Evolutionary conservation across 2,329 filamentous ascomycete genomes (phyloP), one percentile per base, ranked within the genome.

Genomic region (Fusarium nanum): DNA sequence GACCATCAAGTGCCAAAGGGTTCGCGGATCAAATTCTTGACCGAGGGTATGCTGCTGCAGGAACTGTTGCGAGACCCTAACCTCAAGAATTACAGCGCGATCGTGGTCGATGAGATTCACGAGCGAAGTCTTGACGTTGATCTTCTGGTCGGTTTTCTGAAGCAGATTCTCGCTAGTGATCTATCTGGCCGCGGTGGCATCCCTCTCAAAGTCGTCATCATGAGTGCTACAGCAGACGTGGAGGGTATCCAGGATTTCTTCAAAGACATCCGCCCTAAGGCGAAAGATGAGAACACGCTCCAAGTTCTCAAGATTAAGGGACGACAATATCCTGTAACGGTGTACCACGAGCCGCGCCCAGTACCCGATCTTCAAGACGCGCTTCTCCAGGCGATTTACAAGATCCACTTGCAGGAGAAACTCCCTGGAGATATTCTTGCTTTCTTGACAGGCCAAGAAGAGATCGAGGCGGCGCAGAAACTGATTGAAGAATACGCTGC

Each of bases 41-140:
- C 96, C 0, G 97, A 99, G 79, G 96, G 96, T 75, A 98, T 97
- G 91, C 84, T 99, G 54, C 85, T 99, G 16, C 94, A 98, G 78
- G 97, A 99, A 80, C 91, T 99, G 80, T 81, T 99, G 64, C 87
- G 91, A 56, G 96, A 99, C 78, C 93, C 93, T 2, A 86, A 90
- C 75, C 85, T 99, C 76, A 88, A 87, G 32, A 90, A 93, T 76
- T 99, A 99, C 78, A 97, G 93, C 75, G 94, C 92, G 6, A 86
- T 99, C 1, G 87, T 99, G 20, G 93, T 99, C 10, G 96, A 99
- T 80, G 96, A 99, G 79, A 96, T 99, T 14, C 96, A 99, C 82
- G 96, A 99, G 82, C 87, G 96, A 73, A 97, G 94, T 72, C 88
- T 98, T 23, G 97, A 98, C 77, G 95, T 98, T 10, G 96, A 99